Conservation (phyloP, 2,329 filamentous ascomycete genomes). For the Colletotrichum coccodes region DNA sequence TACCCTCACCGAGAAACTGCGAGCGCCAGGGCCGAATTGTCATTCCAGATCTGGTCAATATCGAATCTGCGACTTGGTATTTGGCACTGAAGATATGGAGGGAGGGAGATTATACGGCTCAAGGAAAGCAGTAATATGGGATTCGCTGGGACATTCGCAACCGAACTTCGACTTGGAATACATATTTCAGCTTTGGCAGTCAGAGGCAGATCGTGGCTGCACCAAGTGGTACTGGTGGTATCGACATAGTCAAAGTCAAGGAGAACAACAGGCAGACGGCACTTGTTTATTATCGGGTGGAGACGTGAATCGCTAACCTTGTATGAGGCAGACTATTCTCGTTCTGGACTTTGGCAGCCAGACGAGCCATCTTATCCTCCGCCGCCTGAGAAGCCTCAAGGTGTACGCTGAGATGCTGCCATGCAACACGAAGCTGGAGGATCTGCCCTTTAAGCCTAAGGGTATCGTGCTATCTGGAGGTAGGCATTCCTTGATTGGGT, state of each 20-base stretch:
- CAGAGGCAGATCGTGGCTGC: background rate
- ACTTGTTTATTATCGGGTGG: background rate
- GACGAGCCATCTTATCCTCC: slow-evolving; percentile 79
- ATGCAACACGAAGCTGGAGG: slow-evolving; percentile 83
- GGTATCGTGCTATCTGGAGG: slow-evolving; percentile 74
- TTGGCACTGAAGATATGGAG: too few species aligned
- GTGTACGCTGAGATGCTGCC: slow-evolving; percentile 90
- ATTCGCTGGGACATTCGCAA: too few species aligned
- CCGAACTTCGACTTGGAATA: background rate
- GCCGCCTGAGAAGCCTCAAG: slow-evolving; percentile 80
- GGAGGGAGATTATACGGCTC: too few species aligned
- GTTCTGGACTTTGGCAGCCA: slow-evolving; percentile 79
- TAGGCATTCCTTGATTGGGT: slow-evolving; percentile 6
- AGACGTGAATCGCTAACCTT: background rate
- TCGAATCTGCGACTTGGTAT: too few species aligned
- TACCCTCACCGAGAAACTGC: too few species aligned
- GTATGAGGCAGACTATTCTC: slow-evolving; percentile 67
- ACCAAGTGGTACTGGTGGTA: slow-evolving; percentile 8
- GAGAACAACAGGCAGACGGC: too few species aligned
- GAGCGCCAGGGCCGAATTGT: too few species aligned
- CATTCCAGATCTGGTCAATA: too few species aligned
- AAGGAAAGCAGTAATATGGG: too few species aligned
- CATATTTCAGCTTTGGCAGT: background rate
- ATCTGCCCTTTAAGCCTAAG: slow-evolving; percentile 82
- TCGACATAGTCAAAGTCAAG: slow-evolving; percentile 33